phyloP scores from a whole-genome alignment of 148 eudicot species.

The Agrostemma githago region DNA sequence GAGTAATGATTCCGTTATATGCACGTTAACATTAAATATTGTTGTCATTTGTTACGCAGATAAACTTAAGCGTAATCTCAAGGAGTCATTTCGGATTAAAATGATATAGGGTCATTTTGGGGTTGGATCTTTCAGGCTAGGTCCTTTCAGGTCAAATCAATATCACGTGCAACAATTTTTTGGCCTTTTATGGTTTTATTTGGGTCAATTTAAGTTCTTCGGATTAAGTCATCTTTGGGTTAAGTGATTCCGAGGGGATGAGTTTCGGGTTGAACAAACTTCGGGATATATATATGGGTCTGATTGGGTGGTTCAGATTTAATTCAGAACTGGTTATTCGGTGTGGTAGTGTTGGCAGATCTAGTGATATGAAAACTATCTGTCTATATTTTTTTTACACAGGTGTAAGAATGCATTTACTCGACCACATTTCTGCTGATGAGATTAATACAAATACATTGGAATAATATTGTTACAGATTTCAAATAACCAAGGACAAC shows the following conservation, averaged over 20 bases:
- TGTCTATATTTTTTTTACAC: too few species aligned
- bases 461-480: constrained; percentile 47
- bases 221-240: neutral
- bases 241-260: neutral
- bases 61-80: neutral
- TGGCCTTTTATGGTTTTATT: neutral
- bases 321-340: too few species aligned
- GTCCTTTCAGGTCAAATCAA: neutral
- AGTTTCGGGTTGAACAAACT: neutral
- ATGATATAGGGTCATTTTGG: too few species aligned
- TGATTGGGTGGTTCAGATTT: too few species aligned
- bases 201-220: neutral
- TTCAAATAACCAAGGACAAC: constrained; percentile 71
- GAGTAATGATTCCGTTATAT: constrained; percentile 22
- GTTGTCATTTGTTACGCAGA: neutral
- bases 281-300: too few species aligned
- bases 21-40: too few species aligned
- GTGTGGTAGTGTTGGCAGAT: too few species aligned
- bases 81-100: too few species aligned
- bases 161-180: neutral
- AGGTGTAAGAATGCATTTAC: too few species aligned
- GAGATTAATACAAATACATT: too few species aligned
- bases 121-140: too few species aligned
- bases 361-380: too few species aligned
- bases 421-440: neutral